Conservation (phyloP, 1,284 basidiomycete species). For the Meripilus lineatus region DNA sequence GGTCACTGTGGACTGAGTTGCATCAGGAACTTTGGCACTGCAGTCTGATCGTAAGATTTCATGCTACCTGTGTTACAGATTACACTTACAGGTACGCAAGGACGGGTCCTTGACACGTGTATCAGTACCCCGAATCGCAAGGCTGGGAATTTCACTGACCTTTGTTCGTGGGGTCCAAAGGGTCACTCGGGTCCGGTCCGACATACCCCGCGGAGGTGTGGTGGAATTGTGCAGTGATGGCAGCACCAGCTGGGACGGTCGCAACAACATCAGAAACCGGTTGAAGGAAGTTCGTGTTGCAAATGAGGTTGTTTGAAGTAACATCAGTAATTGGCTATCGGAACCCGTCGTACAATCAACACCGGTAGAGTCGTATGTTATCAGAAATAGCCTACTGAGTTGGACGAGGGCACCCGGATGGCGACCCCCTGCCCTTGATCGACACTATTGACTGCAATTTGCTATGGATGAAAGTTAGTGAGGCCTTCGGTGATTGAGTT, state of each 20-base stretch:
- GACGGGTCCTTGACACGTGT: slow-evolving; percentile 30
- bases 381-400: slow-evolving; percentile 23
- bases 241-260: slow-evolving; percentile 40
- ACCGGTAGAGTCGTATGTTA: not conserved
- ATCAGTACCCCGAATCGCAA: not conserved
- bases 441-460: slow-evolving; percentile 31
- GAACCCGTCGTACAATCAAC: not conserved
- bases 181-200: slow-evolving; percentile 36
- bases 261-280: slow-evolving; percentile 42
- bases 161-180: slow-evolving; percentile 44
- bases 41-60: not conserved
- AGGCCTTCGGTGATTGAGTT: too few species aligned
- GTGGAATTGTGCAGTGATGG: slow-evolving; percentile 45
- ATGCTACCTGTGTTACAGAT: not conserved
- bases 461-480: too few species aligned
- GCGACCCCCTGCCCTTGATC: slow-evolving; percentile 34
- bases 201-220: slow-evolving; percentile 39
- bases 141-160: slow-evolving; percentile 9
- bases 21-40: slow-evolving; percentile 7
- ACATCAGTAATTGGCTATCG: slow-evolving; percentile 46
- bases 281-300: slow-evolving; percentile 52
- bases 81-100: slow-evolving; percentile 41
- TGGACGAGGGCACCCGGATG: slow-evolving; percentile 33
- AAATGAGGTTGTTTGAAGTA: slow-evolving; percentile 49
- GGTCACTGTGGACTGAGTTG: slow-evolving; percentile 9